Evolutionary conservation across 1,139 yeast species (phyloP).

Genomic region (Yamadazyma sp.): DNA sequence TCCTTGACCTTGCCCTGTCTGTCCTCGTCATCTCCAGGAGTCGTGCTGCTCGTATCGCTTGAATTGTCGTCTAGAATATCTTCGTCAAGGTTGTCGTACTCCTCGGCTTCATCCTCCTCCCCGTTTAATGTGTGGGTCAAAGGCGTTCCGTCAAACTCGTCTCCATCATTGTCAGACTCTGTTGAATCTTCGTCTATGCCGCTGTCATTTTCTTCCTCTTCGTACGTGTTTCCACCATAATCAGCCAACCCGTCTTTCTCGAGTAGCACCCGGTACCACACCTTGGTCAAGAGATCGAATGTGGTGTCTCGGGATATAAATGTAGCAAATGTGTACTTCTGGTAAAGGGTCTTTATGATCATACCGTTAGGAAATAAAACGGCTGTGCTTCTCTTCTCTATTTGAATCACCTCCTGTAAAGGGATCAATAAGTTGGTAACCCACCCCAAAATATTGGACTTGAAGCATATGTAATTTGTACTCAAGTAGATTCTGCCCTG

Average conservation of each 20-base stretch:
- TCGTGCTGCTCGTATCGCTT: slow-evolving; percentile 1
- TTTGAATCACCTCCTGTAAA: slow-evolving; percentile 65
- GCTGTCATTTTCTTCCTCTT: slow-evolving; percentile 4
- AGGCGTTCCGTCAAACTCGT: background rate
- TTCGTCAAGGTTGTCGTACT: slow-evolving; percentile 5
- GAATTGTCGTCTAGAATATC: slow-evolving; percentile 2
- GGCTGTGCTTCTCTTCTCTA: slow-evolving; percentile 72
- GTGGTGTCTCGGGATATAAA: slow-evolving; percentile 67
- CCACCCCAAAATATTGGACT: slow-evolving; percentile 74
- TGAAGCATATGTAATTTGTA: slow-evolving; percentile 61
- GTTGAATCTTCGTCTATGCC: background rate
- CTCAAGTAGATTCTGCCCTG: slow-evolving; percentile 72
- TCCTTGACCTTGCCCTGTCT: background rate
- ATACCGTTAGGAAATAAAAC: slow-evolving; percentile 76
- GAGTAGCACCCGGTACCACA: slow-evolving; percentile 53
- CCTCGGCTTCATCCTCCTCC: slow-evolving; percentile 7
- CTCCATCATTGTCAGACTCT: slow-evolving; percentile 3
- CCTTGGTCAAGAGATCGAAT: slow-evolving; percentile 57
- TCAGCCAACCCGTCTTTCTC: slow-evolving; percentile 11
- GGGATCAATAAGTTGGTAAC: slow-evolving; percentile 68
- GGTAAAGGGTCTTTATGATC: slow-evolving; percentile 67
- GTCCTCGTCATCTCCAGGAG: background rate
- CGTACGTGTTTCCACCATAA: slow-evolving; percentile 6
- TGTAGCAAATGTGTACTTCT: slow-evolving; percentile 71
- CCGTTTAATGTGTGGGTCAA: background rate